Evolutionary conservation across 2,329 filamentous ascomycete species (phyloP).

Genomic region (Domatiomyces globalis): DNA sequence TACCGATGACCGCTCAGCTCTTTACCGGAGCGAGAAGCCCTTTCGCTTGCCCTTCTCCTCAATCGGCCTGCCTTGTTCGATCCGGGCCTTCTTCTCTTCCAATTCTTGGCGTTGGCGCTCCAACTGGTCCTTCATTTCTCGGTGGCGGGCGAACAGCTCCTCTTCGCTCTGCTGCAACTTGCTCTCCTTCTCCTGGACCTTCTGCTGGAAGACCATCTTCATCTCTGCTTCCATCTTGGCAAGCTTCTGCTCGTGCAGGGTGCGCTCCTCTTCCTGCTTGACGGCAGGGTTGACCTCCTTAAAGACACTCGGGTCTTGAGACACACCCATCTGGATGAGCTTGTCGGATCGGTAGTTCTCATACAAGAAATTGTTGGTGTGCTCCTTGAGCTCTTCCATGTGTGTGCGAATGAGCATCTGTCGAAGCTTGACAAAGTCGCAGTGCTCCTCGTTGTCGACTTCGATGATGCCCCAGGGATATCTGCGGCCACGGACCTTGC

Average conservation of each 20-base stretch:
- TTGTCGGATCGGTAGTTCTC: conserved; percentile 99
- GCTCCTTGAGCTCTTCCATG: conserved; percentile 99
- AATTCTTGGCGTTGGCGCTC: conserved; percentile 88
- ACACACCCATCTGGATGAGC: conserved; percentile 95
- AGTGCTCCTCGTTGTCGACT: conserved; percentile 99
- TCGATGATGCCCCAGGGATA: conserved; percentile 99
- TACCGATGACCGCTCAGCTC: conserved; percentile 7
- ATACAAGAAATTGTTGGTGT: conserved; percentile 97
- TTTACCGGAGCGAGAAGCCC: conserved; percentile 95
- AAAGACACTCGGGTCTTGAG: conserved; percentile 97
- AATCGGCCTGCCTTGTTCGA: conserved; percentile 89
- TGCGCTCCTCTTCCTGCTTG: conserved; percentile 98
- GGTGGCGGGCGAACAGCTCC: conserved; percentile 91
- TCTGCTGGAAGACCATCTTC: conserved; percentile 99
- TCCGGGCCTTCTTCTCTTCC: conserved; percentile 92
- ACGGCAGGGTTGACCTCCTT: conserved; percentile 99
- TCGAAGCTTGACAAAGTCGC: conserved; percentile 98
- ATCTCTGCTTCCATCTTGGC: conserved; percentile 99
- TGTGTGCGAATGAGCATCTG: conserved; percentile 99
- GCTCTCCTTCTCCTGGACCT: conserved; percentile 98
- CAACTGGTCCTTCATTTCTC: conserved; percentile 99
- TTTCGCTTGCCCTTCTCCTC: conserved; percentile 98
- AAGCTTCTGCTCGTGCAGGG: conserved; percentile 97
- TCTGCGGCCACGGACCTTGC: conserved; percentile 85
- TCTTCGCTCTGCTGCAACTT: conserved; percentile 99